Base-by-base conservation (phyloP, 228 moss, liverwort and hornwort species). In the Sphagnum fallax region DNA sequence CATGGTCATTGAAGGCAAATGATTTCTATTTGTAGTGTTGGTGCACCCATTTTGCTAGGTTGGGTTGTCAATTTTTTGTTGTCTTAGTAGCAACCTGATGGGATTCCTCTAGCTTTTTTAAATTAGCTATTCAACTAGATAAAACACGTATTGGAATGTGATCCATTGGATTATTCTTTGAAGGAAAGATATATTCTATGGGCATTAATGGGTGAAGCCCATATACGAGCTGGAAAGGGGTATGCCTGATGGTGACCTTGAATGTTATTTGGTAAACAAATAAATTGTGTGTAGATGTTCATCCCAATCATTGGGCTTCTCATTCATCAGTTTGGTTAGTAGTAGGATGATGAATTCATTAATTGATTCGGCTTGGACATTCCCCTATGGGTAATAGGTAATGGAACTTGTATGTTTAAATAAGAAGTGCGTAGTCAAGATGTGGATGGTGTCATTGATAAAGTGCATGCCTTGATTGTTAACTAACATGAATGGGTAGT, bases 121-220 rank as follows among this genome's bases (percentile, higher is more conserved):
- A 4, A 3, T 8, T 15, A 5, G 47, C 0, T 6, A 62, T 12
- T 7, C 5, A 4, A 0, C 6, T 8, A 0, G 47, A 15, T 62
- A 7, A 0, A 4, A 0, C 6, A 11, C 0, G 0, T 9, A 15
- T 5, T 0, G 3, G 2, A 6, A 5, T 62, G 5, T 6, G 4
- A 16, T 8, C 0, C 8, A 7, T 62, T 6, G 4, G 8, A 12
- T 9, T 6, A 16, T 9, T 9, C 0, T 62, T 0, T 6, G 2
- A 62, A 3, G 5, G 8, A 6, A 62, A 0, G 0, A 11, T 0
- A 6, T 4, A 62, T n/a, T 62, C 3, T 62, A 4, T 16, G 6
- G 47, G 62, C 62, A 62, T 62, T 16, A 32, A 2, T 12, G 62
- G 62, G n/a, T 62, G 62, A 9, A 62, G 6, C 15, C 8, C 62